Evolutionary conservation across 306 rosid genomes (phyloP), one percentile per base, ranked within the genome.

Genomic region (Oxytropis ochrocephala): DNA sequence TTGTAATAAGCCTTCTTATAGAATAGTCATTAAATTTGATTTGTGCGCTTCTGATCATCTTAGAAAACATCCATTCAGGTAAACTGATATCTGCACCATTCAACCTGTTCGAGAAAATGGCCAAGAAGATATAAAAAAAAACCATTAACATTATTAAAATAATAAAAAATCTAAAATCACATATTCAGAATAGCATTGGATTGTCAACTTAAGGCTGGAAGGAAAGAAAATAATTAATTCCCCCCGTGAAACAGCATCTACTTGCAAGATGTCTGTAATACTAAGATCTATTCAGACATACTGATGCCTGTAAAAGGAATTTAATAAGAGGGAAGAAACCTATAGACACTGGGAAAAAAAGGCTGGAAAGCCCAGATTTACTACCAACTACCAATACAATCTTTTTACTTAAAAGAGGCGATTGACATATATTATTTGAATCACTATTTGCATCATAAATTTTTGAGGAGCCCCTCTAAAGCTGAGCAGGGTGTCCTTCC

Each of bases 21-120:
- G 96, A 82, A 82, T 94, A 91, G 79, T 94, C 98, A 52, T 87
- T 79, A 83, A 66, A 94, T 79, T 79, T 88, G 79, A 90, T 79
- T 77, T 77, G 79, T 50, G 98, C 97, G 85, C 98, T 90, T 79
- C 95, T 82, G 81, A 94, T 88, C 84, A 82, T 85, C 82, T 90
- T 86, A 56, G 97, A 79, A 87, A 90, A 90, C 80, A 88, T 79
- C 97, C 97, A 94, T 85, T 90, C 97, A 8, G 96, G 88, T 74
- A 88, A 84, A 84, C 85, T 81, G 42, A 94, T 80, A 79, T 85
- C 90, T 47, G 94, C 94, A 84, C 98, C 98, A 80, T 94, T 90
- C 81, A 87, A 70, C 89, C 97, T 94, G 91, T 83, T 66, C 70
- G 53, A 81, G 75, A 74, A 78, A 72, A 67, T 60, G 46, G 67